Evolutionary conservation across 2,329 filamentous ascomycete species (phyloP), one percentile per base, ranked within the genome.

Genomic region (Nemania bipapillata): DNA sequence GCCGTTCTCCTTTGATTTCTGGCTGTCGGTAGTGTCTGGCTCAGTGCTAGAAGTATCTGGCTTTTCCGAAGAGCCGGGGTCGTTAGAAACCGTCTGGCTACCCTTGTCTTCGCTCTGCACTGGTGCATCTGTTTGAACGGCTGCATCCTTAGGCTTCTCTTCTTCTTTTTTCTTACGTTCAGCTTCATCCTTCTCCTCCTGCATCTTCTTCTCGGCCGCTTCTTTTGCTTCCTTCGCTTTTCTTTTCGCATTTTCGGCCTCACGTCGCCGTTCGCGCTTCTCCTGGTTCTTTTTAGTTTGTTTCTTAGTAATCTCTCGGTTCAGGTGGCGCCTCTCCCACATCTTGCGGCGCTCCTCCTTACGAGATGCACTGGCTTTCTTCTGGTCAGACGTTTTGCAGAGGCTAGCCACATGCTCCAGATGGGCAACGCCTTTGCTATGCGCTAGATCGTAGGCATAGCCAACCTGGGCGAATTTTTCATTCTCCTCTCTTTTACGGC

Each of bases 401-500:
- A 86, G 81, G 69, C 84, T 83, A 24, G 81, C 79, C 1, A 86
- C 83, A 70, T 84, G 83, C 62, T 86, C 81, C 71, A 86, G 78
- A 62, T 87, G 84, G 0, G 81, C 79, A 56, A 83, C 82, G 1
- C 85, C 87, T 76, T 89, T 89, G 79, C 82, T 85, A 73, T 90
- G 87, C 0, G 87, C 87, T 5, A 89, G 74, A 72, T 90, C 87
- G 67, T 90, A 89, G 0, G 87, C 84, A 45, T 84, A 82, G 1
- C 87, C 87, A 5, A 89, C 85, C 45, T 86, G 84, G 1, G 86
- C 83, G 1, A 90, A 80, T 77, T 89, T 90, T 52, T 88, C 86
- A 56, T 89, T 88, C 69, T 86, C 83, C 30, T 77, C 77, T 12
- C 86, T 83, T 1, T 77, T 73, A 56, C 80, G 77, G 65, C 82